Evolutionary conservation across 176 grass and related monocot species (phyloP).

Genomic region (Tillandsia leiboldiana): DNA sequence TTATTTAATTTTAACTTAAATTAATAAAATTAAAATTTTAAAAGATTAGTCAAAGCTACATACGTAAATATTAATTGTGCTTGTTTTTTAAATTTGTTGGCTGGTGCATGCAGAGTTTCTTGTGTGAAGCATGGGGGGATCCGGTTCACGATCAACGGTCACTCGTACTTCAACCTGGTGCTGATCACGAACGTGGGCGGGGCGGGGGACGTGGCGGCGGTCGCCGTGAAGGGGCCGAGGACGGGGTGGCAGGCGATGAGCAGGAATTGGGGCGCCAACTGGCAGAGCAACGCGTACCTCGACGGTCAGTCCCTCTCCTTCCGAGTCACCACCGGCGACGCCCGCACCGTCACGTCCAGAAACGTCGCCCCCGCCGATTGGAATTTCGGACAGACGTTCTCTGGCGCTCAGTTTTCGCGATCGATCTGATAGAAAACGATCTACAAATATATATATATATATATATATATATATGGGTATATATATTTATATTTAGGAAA

Average conservation of each 20-base stretch:
- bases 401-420: conserved; percentile 8
- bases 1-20: no score
- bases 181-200: conserved; percentile 25
- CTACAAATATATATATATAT: no score
- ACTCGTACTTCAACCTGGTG: conserved; percentile 27
- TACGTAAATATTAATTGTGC: no score
- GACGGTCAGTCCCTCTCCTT: conserved; percentile 24
- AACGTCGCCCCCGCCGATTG: conserved; percentile 15
- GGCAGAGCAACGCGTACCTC: conserved; percentile 22
- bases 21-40: no score
- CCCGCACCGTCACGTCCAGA: conserved; percentile 5
- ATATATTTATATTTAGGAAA: no score
- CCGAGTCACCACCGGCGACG: conserved; percentile 16
- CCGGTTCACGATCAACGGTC: conserved; percentile 14
- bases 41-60: no score
- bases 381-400: conserved; percentile 22
- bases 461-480: no score
- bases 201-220: conserved; percentile 20
- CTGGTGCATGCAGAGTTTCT: background rate
- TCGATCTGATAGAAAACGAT: no score
- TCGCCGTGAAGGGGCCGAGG: conserved; percentile 9
- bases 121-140: conserved; percentile 10
- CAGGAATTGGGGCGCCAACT: conserved; percentile 26
- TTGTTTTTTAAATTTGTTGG: no score
- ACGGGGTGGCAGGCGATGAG: conserved; percentile 25